phyloP scores from a whole-genome alignment of 2,329 filamentous ascomycete genomes.

The Hortaea sp. region DNA sequence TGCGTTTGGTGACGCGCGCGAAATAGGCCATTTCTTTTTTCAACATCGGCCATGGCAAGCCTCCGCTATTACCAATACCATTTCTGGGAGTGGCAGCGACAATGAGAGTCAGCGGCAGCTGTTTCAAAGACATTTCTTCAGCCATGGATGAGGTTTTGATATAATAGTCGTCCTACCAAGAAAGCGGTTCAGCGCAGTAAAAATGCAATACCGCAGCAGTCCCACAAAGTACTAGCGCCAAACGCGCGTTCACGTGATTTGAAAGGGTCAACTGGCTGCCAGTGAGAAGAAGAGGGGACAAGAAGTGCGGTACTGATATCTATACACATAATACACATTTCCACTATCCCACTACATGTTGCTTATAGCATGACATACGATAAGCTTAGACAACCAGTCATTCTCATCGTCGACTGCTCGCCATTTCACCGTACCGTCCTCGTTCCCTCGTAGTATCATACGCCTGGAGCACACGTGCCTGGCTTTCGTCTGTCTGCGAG shows the following conservation, averaged over 20 bases:
- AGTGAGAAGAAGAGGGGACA: too few species aligned
- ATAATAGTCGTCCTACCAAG: neutral
- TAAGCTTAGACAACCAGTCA: too few species aligned
- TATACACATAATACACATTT: too few species aligned
- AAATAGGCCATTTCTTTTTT: slow-evolving; percentile 94
- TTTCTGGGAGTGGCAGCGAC: slow-evolving; percentile 81
- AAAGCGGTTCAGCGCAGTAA: neutral
- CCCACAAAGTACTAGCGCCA: neutral
- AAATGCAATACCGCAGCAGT: neutral
- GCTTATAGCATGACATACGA: too few species aligned
- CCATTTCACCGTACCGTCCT: slow-evolving; percentile 94
- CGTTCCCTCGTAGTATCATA: slow-evolving; percentile 93
- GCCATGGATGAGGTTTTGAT: neutral
- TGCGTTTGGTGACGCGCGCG: slow-evolving; percentile 71
- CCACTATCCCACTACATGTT: too few species aligned
- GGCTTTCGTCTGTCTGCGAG: slow-evolving; percentile 91
- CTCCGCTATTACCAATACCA: slow-evolving; percentile 73
- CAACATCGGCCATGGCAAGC: slow-evolving; percentile 80
- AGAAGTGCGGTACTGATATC: too few species aligned
- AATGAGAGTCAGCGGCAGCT: slow-evolving; percentile 61
- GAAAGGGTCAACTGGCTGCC: too few species aligned
- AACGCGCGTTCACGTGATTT: neutral
- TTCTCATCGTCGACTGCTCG: slow-evolving; percentile 18
- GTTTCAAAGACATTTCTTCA: slow-evolving; percentile 19
- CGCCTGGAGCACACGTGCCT: slow-evolving; percentile 88